Evolutionary conservation across 345 rosid species (phyloP).

Genomic region (Kandelia obovata): DNA sequence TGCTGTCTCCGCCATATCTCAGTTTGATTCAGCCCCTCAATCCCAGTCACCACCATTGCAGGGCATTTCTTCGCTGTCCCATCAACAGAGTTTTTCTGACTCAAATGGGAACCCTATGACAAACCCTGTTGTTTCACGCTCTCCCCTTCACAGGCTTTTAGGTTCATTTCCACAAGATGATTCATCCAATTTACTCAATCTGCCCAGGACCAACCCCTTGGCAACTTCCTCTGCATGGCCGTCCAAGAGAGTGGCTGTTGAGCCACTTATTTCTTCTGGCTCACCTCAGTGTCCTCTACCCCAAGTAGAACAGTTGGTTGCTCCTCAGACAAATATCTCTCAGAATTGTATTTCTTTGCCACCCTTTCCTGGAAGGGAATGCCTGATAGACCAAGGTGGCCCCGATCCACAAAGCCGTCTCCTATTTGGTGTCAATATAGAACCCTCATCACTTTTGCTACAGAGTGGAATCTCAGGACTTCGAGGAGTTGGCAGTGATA

Average conservation of each 20-base stretch:
- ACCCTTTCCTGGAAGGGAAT: slow-evolving; percentile 96
- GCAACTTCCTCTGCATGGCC: slow-evolving; percentile 72
- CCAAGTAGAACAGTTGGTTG: slow-evolving; percentile 67
- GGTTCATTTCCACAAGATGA: slow-evolving; percentile 73
- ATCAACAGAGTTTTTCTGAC: slow-evolving; percentile 76
- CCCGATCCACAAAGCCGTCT: slow-evolving; percentile 81
- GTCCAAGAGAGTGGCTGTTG: slow-evolving; percentile 79
- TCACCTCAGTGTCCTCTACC: slow-evolving; percentile 46
- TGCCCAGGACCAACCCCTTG: slow-evolving; percentile 54
- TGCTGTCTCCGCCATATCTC: slow-evolving; percentile 51
- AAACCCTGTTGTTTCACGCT: slow-evolving; percentile 54
- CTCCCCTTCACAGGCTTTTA: slow-evolving; percentile 74
- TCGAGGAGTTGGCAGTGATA: slow-evolving; percentile 63
- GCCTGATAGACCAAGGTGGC: slow-evolving; percentile 71
- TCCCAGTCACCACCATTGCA: slow-evolving; percentile 60
- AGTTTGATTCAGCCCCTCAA: slow-evolving; percentile 53
- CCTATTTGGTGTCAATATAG: slow-evolving; percentile 86
- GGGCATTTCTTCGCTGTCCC: slow-evolving; percentile 55
- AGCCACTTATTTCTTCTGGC: slow-evolving; percentile 54
- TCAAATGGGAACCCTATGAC: slow-evolving; percentile 59
- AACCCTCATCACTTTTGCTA: slow-evolving; percentile 75
- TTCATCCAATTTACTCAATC: slow-evolving; percentile 54
- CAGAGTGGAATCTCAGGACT: slow-evolving; percentile 77
- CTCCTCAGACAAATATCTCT: slow-evolving; percentile 48
- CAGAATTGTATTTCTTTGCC: slow-evolving; percentile 70